Evolutionary conservation across 2,329 filamentous ascomycete genomes (phyloP).

Genomic region (Botrytis sinoallii): DNA sequence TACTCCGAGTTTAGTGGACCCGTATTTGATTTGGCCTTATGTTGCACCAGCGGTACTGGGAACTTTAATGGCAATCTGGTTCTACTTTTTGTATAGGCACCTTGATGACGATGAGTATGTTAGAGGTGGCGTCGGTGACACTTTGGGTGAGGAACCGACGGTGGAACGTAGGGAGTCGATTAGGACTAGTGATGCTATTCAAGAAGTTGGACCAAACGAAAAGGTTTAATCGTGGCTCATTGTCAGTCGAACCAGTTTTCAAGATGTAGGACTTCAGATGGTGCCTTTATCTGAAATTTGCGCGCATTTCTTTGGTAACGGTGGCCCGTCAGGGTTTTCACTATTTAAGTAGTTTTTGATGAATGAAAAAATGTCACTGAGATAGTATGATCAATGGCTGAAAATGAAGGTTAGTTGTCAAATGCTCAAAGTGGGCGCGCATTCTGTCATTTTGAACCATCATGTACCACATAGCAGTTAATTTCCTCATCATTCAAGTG

Average conservation of each 20-base stretch:
- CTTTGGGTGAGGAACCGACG: not conserved
- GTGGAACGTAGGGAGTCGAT: not conserved
- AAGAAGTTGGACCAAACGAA: not conserved
- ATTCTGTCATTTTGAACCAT: not conserved
- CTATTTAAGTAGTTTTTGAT: not conserved
- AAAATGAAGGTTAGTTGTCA: not conserved
- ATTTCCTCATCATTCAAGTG: not conserved
- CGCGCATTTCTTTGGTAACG: not conserved
- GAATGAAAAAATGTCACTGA: not conserved
- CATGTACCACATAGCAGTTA: not conserved
- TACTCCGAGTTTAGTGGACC: slow-evolving; percentile 47
- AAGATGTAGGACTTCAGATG: not conserved
- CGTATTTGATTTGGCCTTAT: slow-evolving; percentile 70
- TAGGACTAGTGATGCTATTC: not conserved
- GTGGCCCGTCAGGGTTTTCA: not conserved
- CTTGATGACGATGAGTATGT: slow-evolving; percentile 57
- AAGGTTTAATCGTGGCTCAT: not conserved
- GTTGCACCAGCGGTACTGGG: slow-evolving; percentile 59
- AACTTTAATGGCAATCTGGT: slow-evolving; percentile 56
- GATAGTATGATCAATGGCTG: not conserved
- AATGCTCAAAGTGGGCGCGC: not conserved
- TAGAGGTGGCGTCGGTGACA: slow-evolving; percentile 11
- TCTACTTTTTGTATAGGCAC: slow-evolving; percentile 65
- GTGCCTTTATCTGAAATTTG: not conserved
- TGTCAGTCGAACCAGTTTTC: not conserved